phyloP scores from a whole-genome alignment of 371 early-diverging fungal genomes.

The Apophysomyces trapeziformis region DNA sequence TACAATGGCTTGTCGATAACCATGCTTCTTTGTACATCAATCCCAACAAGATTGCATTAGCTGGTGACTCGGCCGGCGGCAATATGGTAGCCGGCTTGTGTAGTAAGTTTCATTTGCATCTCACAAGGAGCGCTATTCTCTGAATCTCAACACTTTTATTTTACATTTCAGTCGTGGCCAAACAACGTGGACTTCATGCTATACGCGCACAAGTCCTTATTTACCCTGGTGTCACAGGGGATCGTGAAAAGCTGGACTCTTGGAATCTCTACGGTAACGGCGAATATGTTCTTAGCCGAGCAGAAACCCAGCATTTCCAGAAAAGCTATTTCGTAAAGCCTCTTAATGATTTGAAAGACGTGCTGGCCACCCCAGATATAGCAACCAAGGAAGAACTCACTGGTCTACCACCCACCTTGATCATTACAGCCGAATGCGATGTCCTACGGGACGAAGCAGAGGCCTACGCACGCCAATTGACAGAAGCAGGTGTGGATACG shows the following conservation, averaged over 20 bases:
- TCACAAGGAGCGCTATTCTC: too few species aligned
- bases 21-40: constrained; percentile 19
- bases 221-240: constrained; percentile 15
- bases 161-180: constrained; percentile 16
- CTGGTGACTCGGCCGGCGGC: constrained; percentile 72
- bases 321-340: constrained; percentile 4
- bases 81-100: constrained; percentile 51
- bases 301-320: constrained; percentile 9
- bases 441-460: constrained; percentile 26
- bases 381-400: constrained; percentile 16
- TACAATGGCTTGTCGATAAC: constrained; percentile 15
- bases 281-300: constrained; percentile 9
- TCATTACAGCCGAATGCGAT: constrained; percentile 25
- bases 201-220: constrained; percentile 20
- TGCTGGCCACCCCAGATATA: constrained; percentile 5
- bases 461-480: constrained; percentile 15
- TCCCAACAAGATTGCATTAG: constrained; percentile 47
- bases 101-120: constrained; percentile 13
- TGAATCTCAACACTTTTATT: too few species aligned
- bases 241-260: not conserved
- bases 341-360: constrained; percentile 4
- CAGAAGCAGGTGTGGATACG: constrained; percentile 21
- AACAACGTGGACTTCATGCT: constrained; percentile 19
- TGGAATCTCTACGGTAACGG: constrained; percentile 15
- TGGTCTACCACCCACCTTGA: constrained; percentile 8